These are phyloP conservation scores for Piper longum DNA, from an alignment of 164 flowering plant genomes.

Conservation along the genomic window DNA sequence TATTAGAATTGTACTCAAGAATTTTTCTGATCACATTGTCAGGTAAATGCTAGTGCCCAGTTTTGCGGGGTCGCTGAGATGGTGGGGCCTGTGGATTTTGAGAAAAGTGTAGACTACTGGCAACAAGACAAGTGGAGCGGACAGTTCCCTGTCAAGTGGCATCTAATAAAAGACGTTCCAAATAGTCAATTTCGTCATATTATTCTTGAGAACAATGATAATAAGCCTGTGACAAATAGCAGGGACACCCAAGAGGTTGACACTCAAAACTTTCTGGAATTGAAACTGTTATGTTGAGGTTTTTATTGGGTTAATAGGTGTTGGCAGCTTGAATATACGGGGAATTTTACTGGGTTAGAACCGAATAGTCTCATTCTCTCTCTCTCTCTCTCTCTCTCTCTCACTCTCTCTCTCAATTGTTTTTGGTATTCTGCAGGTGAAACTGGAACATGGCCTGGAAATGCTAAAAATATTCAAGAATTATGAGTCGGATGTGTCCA, in stretches of 20 bases:
- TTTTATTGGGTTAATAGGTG: too few species aligned
- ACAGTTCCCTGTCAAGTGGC: slow-evolving; percentile 91
- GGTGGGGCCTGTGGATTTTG: slow-evolving; percentile 90
- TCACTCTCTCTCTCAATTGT: too few species aligned
- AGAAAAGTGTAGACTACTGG: slow-evolving; percentile 82
- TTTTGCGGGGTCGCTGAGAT: slow-evolving; percentile 97
- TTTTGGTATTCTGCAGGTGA: slow-evolving; percentile 33
- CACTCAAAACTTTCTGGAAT: neutral
- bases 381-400: too few species aligned
- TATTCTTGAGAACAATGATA: slow-evolving; percentile 82
- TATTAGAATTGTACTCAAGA: neutral
- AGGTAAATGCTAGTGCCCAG: slow-evolving; percentile 98
- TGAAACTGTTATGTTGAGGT: too few species aligned
- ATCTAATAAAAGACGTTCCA: slow-evolving; percentile 84
- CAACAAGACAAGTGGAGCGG: slow-evolving; percentile 98
- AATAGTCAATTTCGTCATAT: slow-evolving; percentile 84
- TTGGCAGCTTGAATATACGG: too few species aligned
- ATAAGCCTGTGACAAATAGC: slow-evolving; percentile 94
- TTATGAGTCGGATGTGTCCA: slow-evolving; percentile 43
- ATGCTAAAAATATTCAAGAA: slow-evolving; percentile 60
- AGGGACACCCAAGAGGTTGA: slow-evolving; percentile 95
- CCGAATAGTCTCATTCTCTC: too few species aligned
- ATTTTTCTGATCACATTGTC: slow-evolving; percentile 3
- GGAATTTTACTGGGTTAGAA: too few species aligned
- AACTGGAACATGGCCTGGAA: slow-evolving; percentile 64